Conservation (phyloP, 2,329 filamentous ascomycete species). For the Corinectria fuckeliana region DNA sequence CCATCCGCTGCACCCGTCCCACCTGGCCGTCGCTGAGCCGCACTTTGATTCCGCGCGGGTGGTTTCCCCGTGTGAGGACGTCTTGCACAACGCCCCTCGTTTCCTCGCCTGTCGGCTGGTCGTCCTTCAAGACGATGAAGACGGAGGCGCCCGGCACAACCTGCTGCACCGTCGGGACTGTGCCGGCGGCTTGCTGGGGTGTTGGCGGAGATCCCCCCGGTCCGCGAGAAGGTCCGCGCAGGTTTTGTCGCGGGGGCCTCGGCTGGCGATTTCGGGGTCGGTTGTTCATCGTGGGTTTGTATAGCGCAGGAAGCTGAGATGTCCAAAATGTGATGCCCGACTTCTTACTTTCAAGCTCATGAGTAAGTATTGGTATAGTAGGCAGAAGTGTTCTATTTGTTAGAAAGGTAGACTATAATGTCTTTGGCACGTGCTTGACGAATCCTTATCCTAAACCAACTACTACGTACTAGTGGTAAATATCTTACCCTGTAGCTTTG, state of each 20-base stretch:
- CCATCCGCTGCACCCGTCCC: conserved; percentile 74
- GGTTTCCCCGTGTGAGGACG: conserved; percentile 74
- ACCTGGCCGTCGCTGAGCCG: conserved; percentile 74
- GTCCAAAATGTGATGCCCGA: background rate
- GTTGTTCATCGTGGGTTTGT: conserved; percentile 39
- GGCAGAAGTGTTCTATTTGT: background rate
- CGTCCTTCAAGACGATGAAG: conserved; percentile 76
- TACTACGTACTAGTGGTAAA: too few relatives aligned
- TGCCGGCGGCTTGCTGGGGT: conserved; percentile 44
- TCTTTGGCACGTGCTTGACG: background rate
- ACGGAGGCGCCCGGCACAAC: conserved; percentile 69
- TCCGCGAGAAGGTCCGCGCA: conserved; percentile 23
- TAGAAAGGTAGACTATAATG: background rate
- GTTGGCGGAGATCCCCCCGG: conserved; percentile 36
- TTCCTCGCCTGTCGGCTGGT: conserved; percentile 76
- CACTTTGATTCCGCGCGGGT: conserved; percentile 81
- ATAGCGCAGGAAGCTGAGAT: background rate
- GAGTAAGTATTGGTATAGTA: too few relatives aligned
- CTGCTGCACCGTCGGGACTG: conserved; percentile 55
- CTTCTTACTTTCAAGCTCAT: background rate
- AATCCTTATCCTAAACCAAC: background rate
- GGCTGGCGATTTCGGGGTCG: conserved; percentile 44
- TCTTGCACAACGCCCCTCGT: conserved; percentile 71
- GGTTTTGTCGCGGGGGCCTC: conserved; percentile 33
- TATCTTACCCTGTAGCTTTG: background rate